These are phyloP conservation scores for Rhododendron mucronatum DNA, from an alignment of 148 eudicot species.

Conservation along the genomic window DNA sequence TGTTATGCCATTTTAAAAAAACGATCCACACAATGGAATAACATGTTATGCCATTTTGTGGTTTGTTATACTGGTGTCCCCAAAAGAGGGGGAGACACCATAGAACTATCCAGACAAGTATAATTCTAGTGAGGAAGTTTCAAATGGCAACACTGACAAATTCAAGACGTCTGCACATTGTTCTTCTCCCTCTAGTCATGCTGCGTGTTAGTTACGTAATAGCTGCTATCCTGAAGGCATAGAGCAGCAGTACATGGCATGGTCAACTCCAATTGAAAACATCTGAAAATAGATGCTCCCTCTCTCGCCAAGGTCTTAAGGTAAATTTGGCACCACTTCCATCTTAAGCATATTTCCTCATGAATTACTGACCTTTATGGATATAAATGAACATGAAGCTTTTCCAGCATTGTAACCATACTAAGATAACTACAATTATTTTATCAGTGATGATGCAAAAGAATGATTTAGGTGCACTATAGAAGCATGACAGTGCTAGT, in stretches of 20 bases:
- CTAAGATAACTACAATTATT: not conserved
- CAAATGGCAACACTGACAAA: not conserved
- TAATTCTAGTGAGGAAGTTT: not conserved
- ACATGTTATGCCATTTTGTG: too few relatives aligned
- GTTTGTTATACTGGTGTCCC: too few relatives aligned
- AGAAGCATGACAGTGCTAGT: not conserved
- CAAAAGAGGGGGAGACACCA: too few relatives aligned
- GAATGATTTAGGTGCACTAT: not conserved
- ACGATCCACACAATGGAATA: too few relatives aligned
- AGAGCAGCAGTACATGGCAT: not conserved
- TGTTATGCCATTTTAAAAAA: too few relatives aligned
- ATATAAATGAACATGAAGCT: not conserved
- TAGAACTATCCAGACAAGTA: too few relatives aligned
- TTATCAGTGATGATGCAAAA: not conserved
- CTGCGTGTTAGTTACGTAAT: not conserved
- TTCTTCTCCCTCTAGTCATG: not conserved
- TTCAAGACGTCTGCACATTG: not conserved
- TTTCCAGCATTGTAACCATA: not conserved
- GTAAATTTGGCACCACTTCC: not conserved
- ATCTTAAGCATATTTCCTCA: not conserved
- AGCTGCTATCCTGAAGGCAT: not conserved
- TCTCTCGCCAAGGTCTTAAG: not conserved
- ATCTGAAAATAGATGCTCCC: not conserved
- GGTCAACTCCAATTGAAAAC: not conserved
- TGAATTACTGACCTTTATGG: not conserved